Evolutionary conservation across 176 grass and related monocot genomes (phyloP).

Genomic region (Ampelocalamus luodianensis): DNA sequence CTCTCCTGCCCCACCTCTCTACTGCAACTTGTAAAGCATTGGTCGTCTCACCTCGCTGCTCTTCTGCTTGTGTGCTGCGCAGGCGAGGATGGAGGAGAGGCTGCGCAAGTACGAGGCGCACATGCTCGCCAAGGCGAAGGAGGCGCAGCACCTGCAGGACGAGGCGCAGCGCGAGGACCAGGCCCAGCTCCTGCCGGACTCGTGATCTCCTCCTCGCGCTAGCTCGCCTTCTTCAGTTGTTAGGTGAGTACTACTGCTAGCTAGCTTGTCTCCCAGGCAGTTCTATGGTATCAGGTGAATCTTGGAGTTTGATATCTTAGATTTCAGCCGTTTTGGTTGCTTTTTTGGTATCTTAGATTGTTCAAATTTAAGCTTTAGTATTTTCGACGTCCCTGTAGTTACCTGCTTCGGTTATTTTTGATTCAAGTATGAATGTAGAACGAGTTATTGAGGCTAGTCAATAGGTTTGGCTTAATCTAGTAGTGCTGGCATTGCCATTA

Average conservation of each 20-base stretch:
- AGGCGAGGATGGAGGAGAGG: constrained; percentile 88
- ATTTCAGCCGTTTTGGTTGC: neutral
- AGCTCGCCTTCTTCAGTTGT: neutral
- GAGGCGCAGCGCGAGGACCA: constrained; percentile 54
- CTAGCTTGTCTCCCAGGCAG: neutral
- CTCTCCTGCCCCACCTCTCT: neutral
- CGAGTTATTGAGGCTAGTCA: neutral
- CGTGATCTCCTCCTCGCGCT: constrained; percentile 26
- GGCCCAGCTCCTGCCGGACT: constrained; percentile 64
- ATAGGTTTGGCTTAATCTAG: neutral
- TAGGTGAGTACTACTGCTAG: neutral
- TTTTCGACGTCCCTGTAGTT: neutral
- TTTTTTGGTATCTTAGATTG: neutral
- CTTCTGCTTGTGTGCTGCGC: constrained; percentile 22
- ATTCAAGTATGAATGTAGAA: neutral
- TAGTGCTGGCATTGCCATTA: neutral
- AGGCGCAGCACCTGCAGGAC: constrained; percentile 41
- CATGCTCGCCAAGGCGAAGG: constrained; percentile 62
- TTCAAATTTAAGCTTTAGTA: neutral
- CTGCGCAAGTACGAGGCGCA: constrained; percentile 69
- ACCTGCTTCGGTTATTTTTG: neutral
- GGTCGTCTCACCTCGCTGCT: neutral
- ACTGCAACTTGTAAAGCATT: neutral
- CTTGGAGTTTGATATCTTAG: neutral
- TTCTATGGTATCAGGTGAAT: neutral